A percentile compares a stretch with the other conserved stretches of the same genome.
phyloP scores from a whole-genome alignment of 345 rosid genomes.

The Conringia planisiliqua region DNA sequence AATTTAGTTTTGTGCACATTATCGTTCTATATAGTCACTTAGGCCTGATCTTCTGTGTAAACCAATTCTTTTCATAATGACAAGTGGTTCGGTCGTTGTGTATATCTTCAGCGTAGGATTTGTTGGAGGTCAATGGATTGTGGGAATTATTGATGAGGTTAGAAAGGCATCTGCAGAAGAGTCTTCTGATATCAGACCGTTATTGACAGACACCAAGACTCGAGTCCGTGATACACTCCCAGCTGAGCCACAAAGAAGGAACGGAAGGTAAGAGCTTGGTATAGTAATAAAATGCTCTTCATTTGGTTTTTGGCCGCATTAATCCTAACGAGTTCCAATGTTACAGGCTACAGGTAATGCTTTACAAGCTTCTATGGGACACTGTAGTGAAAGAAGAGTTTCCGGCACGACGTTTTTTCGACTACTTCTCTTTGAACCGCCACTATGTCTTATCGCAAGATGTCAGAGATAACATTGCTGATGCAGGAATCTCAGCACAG shows the following conservation, averaged over 20 bases:
- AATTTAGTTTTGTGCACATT: not conserved
- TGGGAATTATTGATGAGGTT: constrained; percentile 76
- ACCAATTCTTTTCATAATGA: not conserved
- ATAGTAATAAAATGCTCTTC: not conserved
- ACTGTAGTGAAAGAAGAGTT: constrained; percentile 48
- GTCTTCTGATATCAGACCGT: constrained; percentile 40
- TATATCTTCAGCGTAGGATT: constrained; percentile 55
- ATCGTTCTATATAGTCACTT: not conserved
- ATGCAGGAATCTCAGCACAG: constrained; percentile 57
- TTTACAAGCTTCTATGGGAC: constrained; percentile 85
- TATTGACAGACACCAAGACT: constrained; percentile 71
- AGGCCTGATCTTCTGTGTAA: not conserved
- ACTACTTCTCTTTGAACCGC: constrained; percentile 61
- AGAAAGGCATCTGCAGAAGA: constrained; percentile 40
- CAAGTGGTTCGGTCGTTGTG: not conserved
- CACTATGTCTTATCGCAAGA: constrained; percentile 46
- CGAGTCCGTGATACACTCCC: constrained; percentile 60
- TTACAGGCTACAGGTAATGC: constrained; percentile 76
- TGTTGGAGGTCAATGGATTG: constrained; percentile 59
- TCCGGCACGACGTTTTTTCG: constrained; percentile 44
- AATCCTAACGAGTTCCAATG: not conserved
- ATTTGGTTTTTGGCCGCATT: not conserved
- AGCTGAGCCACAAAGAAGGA: constrained; percentile 71
- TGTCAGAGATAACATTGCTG: constrained; percentile 45
- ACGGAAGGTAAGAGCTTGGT: constrained; percentile 52